Base-by-base conservation (phyloP, 108 stramenopile species). In the Cyclostephanos tholiformis region DNA sequence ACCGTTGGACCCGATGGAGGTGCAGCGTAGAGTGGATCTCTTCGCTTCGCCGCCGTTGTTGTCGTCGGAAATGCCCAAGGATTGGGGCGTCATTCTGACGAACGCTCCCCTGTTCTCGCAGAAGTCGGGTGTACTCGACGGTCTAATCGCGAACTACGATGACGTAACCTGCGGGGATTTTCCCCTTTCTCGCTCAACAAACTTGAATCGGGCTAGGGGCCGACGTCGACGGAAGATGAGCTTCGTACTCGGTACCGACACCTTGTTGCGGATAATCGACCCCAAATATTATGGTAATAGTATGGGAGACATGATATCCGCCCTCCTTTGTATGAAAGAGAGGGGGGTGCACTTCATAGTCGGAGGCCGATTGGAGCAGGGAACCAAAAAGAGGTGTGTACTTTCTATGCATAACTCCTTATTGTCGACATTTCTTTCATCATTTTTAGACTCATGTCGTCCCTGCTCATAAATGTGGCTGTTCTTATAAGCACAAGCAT, bases 221-320 rank as follows among this genome's bases (percentile, higher is more conserved):
- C 30, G 9, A 41, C 30, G 52, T 9, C 19, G 64, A 32, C 72
- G 85, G 26, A 75, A 46, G 27, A 67, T 91, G 71, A 79, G 77
- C 17, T 96, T 97, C 82, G 88, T 92, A 0, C 82, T 97, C 50
- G 96, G 96, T 4, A 86, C 91, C 10, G 96, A 97, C 71, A 97
- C 96, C 0, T 67, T 95, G 70, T 75, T 89, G n/a, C 81, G 96
- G 56, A 76, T 97, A 25, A 67, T 97, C 43, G 74, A 96, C 63
- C 88, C 93, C n/a, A 95, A 95, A 58, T 97, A 97, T 63, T 97
- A 96, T 76, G 77, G 69, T 2, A 69, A 89, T 66, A 82, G 74
- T 36, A 17, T 51, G 39, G 80, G 76, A 19, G 61, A 79, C 26
- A 90, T 90, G 88, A 22, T 89, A 4, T 35, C 65, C n/a, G 86